These are phyloP conservation scores for Cutaneotrichosporon sp. DNA, from an alignment of 1,284 basidiomycete species.

Conservation along the genomic window DNA sequence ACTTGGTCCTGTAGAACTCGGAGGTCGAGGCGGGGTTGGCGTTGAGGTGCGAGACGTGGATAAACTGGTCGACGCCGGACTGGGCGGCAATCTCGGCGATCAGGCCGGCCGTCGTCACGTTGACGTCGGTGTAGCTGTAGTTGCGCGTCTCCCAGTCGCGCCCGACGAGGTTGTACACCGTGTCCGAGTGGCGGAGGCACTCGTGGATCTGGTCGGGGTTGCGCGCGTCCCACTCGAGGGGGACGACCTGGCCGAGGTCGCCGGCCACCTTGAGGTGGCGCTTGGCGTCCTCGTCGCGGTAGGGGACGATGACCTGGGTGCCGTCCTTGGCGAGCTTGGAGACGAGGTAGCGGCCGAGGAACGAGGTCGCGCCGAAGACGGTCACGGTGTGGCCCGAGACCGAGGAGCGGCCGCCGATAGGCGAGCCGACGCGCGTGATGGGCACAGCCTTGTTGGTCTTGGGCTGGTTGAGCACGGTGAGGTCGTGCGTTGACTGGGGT, in stretches of 20 bases:
- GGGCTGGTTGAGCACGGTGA: conserved; percentile 41
- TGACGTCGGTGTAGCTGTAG: conserved; percentile 70
- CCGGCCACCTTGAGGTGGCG: conserved; percentile 89
- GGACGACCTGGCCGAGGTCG: conserved; percentile 94
- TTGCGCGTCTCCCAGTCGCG: conserved; percentile 92
- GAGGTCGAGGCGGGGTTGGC: conserved; percentile 78
- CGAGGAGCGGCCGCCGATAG: conserved; percentile 78
- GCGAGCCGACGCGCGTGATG: conserved; percentile 66
- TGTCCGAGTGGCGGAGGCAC: conserved; percentile 92
- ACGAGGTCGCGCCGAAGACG: conserved; percentile 96
- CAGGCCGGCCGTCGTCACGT: conserved; percentile 60
- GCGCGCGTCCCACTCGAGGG: conserved; percentile 94
- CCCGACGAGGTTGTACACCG: conserved; percentile 92
- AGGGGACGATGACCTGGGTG: conserved; percentile 92
- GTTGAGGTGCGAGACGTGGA: conserved; percentile 96
- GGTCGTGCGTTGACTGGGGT: conserved; percentile 48
- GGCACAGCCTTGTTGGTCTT: conserved; percentile 57
- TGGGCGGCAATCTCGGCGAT: conserved; percentile 81
- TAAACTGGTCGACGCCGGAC: conserved; percentile 77
- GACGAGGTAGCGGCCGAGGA: conserved; percentile 92
- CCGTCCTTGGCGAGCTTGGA: conserved; percentile 92
- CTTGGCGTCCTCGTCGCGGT: conserved; percentile 94
- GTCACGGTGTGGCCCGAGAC: conserved; percentile 88
- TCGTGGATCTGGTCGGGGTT: conserved; percentile 88
- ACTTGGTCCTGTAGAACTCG: conserved; percentile 85